These are phyloP conservation scores for Phytophthora brassicae DNA, from an alignment of 352 stramenopile species.

Conservation along the genomic window DNA sequence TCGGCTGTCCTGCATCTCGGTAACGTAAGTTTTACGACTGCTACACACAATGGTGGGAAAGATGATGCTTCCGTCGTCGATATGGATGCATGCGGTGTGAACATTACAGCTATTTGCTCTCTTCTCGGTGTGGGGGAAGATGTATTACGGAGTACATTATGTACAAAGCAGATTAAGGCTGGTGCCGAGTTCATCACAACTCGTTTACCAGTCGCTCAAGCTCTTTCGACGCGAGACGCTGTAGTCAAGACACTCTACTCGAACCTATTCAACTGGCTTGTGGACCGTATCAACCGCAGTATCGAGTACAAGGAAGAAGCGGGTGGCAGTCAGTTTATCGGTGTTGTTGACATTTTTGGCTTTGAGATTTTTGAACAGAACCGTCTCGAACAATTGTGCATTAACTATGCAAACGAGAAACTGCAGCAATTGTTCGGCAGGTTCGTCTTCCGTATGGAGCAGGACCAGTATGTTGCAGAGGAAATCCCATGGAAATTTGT, in stretches of 20 bases:
- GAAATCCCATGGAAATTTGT: conserved; percentile 90
- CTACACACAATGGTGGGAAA: conserved; percentile 46
- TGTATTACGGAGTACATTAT: conserved; percentile 61
- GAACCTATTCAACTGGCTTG: conserved; percentile 94
- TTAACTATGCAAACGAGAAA: conserved; percentile 90
- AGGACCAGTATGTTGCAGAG: conserved; percentile 83
- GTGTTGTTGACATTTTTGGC: conserved; percentile 91
- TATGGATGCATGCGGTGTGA: conserved; percentile 45
- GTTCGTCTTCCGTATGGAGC: conserved; percentile 87
- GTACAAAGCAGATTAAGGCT: conserved; percentile 80
- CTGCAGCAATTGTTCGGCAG: conserved; percentile 82
- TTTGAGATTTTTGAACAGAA: conserved; percentile 93
- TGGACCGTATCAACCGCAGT: conserved; percentile 92
- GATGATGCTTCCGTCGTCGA: conserved; percentile 70
- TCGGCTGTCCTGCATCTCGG: conserved; percentile 87
- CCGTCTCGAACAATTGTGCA: conserved; percentile 89
- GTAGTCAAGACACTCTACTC: conserved; percentile 89
- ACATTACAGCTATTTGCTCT: conserved; percentile 80
- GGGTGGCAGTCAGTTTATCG: conserved; percentile 77
- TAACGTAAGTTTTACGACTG: conserved; percentile 77
- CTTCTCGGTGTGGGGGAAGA: conserved; percentile 70
- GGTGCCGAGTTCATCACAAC: conserved; percentile 80
- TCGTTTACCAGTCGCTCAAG: conserved; percentile 62
- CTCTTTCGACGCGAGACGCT: conserved; percentile 76
- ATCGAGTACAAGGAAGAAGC: conserved; percentile 83